A percentile compares a stretch with the other conserved stretches of the same genome.
phyloP scores from a whole-genome alignment of 1,284 basidiomycete species.

The Pyrrhoderma lamaoense region DNA sequence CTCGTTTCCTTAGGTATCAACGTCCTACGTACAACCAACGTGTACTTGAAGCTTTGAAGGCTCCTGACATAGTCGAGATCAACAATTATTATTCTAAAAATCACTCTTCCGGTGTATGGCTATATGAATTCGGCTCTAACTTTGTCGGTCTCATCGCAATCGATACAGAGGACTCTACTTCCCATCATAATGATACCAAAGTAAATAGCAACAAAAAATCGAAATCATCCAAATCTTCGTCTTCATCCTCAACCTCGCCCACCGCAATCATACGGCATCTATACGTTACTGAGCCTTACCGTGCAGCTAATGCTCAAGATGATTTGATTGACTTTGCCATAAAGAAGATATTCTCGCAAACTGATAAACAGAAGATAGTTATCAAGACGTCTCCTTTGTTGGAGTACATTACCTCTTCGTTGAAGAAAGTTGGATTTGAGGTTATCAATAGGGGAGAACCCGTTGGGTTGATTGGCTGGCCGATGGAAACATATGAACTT shows the following conservation, averaged over 20 bases:
- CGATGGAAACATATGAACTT: slow-evolving; percentile 35
- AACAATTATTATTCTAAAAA: slow-evolving; percentile 51
- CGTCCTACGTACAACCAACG: slow-evolving; percentile 59
- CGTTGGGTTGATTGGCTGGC: slow-evolving; percentile 47
- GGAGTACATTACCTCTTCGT: slow-evolving; percentile 40
- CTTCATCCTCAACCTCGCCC: slow-evolving; percentile 24
- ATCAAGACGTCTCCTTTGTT: slow-evolving; percentile 44
- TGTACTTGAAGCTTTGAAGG: slow-evolving; percentile 45
- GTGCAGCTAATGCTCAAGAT: slow-evolving; percentile 48
- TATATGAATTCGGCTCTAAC: slow-evolving; percentile 53
- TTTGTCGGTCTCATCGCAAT: slow-evolving; percentile 66
- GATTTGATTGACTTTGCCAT: slow-evolving; percentile 60
- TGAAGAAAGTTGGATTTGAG: slow-evolving; percentile 46
- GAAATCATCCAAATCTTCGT: not conserved
- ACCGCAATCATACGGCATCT: slow-evolving; percentile 70
- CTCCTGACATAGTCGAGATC: slow-evolving; percentile 51
- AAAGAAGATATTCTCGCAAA: slow-evolving; percentile 45
- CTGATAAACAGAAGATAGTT: slow-evolving; percentile 38
- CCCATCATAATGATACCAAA: no score
- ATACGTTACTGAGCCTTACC: slow-evolving; percentile 60
- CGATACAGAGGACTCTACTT: no score
- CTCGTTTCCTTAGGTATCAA: slow-evolving; percentile 45
- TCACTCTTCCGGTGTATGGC: slow-evolving; percentile 57
- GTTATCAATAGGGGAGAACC: slow-evolving; percentile 35
- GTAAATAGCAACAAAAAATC: slow-evolving; percentile 6